These are phyloP conservation scores for Apium graveolens DNA, from an alignment of 129 eudicot species.

Conservation along the genomic window DNA sequence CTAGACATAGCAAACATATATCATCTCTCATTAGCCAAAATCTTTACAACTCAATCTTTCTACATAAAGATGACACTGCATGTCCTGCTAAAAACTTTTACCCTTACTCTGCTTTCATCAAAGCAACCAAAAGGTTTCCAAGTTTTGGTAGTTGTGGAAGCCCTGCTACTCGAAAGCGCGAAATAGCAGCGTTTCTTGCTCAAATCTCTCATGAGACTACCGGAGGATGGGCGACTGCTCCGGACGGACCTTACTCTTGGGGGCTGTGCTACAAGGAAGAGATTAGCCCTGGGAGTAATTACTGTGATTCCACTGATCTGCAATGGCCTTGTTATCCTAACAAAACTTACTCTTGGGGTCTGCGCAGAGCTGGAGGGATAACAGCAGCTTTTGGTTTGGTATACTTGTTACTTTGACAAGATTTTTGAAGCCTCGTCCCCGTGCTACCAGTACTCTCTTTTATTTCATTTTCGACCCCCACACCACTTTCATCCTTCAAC, in stretches of 20 bases:
- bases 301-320: constrained; percentile 21
- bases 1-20: neutral
- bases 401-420: too few relatives aligned
- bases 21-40: constrained; percentile 10
- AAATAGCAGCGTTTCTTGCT: too few relatives aligned
- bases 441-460: too few relatives aligned
- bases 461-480: too few relatives aligned
- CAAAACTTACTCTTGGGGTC: constrained; percentile 27
- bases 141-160: constrained; percentile 21
- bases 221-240: constrained; percentile 33
- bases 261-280: constrained; percentile 34
- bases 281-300: constrained; percentile 16
- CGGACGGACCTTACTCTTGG: constrained; percentile 36
- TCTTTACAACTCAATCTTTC: constrained; percentile 4
- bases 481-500: too few relatives aligned
- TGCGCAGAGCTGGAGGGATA: too few relatives aligned
- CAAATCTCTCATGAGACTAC: too few relatives aligned
- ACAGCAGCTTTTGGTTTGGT: too few relatives aligned
- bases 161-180: too few relatives aligned
- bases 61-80: constrained; percentile 25
- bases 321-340: constrained; percentile 34
- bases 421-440: too few relatives aligned
- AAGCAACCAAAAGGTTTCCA: constrained; percentile 25
- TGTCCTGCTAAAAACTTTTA: too few relatives aligned
- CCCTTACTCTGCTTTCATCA: too few relatives aligned